A percentile compares a stretch with the other conserved stretches of the same genome.
Evolutionary conservation across 116 monocot species (phyloP).

Genomic region (Cymodocea nodosa): DNA sequence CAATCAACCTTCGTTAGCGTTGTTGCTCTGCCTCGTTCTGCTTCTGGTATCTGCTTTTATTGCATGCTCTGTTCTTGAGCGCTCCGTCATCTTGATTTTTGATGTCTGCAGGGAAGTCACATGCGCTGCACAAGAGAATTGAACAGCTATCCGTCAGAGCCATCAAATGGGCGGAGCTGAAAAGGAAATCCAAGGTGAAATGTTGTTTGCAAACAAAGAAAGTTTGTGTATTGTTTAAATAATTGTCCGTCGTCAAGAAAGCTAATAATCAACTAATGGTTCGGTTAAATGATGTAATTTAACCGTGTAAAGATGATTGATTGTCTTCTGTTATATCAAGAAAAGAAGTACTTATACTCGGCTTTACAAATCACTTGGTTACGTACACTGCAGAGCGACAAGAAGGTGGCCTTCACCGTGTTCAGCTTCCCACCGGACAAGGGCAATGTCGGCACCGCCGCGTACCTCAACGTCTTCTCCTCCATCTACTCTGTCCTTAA

Average conservation of each 20-base stretch:
- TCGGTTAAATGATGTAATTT: too few species aligned
- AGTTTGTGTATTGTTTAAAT: too few species aligned
- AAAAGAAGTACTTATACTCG: too few species aligned
- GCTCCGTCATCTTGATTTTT: too few species aligned
- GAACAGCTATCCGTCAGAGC: constrained; percentile 95
- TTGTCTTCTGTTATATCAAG: too few species aligned
- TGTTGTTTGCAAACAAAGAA: too few species aligned
- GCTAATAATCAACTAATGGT: too few species aligned
- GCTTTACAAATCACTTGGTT: too few species aligned
- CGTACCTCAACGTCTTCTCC: constrained; percentile 92
- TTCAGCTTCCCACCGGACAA: constrained; percentile 99
- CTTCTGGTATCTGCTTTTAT: neutral
- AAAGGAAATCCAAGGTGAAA: constrained; percentile 84
- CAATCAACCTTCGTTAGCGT: neutral
- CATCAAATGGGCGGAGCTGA: constrained; percentile 88
- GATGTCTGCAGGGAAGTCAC: constrained; percentile 61
- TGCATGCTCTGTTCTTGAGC: neutral
- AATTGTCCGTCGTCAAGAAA: too few species aligned
- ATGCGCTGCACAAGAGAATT: constrained; percentile 93
- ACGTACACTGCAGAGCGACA: constrained; percentile 37
- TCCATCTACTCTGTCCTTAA: constrained; percentile 88
- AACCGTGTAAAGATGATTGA: too few species aligned
- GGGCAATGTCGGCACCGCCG: constrained; percentile 95
- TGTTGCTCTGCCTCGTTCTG: neutral
- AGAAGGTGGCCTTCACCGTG: constrained; percentile 91